These are phyloP conservation scores for Boletellus sp. DNA, from an alignment of 768 basidiomycete species.

Conservation along the genomic window DNA sequence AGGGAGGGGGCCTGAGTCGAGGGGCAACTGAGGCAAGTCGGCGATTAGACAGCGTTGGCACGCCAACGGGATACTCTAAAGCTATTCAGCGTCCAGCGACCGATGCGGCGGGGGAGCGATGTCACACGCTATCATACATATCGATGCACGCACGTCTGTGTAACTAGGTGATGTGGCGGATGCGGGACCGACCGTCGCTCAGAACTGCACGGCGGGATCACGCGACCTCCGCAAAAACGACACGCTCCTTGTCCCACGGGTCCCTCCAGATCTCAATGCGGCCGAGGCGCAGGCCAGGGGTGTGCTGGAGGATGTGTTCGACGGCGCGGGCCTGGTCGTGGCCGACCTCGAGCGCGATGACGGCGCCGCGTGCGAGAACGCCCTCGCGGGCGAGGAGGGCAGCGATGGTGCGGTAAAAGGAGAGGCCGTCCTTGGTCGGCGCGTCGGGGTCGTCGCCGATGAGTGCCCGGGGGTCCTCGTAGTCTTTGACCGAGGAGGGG, in stretches of 20 bases:
- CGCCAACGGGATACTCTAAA: constrained; percentile 3
- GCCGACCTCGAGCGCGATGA: constrained; percentile 80
- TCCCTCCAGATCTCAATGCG: constrained; percentile 69
- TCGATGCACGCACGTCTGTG: constrained; percentile 1
- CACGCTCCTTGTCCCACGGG: constrained; percentile 72
- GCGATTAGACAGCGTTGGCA: constrained; percentile 6
- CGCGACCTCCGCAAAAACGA: constrained; percentile 54
- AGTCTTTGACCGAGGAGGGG: constrained; percentile 64
- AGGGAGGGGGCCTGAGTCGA: neutral
- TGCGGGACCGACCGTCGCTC: neutral
- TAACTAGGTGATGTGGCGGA: constrained; percentile 15
- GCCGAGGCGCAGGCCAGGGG: constrained; percentile 41
- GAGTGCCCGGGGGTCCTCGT: constrained; percentile 80
- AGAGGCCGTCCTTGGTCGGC: constrained; percentile 44
- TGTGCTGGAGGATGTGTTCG: constrained; percentile 47
- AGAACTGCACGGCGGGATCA: constrained; percentile 16
- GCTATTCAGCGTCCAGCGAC: neutral
- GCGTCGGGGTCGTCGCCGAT: constrained; percentile 61
- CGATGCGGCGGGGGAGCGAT: neutral
- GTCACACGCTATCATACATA: neutral
- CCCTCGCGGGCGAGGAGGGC: constrained; percentile 49
- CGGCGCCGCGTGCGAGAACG: constrained; percentile 48
- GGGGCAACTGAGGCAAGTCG: constrained; percentile 14
- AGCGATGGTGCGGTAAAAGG: constrained; percentile 73
- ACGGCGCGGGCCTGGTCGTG: constrained; percentile 66